phyloP scores from a whole-genome alignment of 2,329 filamentous ascomycete species.

The Exserohilum turcica region DNA sequence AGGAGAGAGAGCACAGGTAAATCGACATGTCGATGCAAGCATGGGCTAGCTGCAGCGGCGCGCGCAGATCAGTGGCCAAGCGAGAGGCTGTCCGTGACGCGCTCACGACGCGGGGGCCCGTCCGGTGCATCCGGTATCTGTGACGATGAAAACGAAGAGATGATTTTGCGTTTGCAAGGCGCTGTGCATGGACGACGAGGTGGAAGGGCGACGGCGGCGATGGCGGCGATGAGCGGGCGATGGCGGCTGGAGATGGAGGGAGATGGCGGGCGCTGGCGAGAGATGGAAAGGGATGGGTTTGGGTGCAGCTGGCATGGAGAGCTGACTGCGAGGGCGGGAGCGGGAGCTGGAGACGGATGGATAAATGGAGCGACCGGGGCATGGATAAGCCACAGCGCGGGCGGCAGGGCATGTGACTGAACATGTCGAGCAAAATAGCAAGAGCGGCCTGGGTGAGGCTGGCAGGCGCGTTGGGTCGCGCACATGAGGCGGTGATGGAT shows the following conservation, averaged over 20 bases:
- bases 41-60: conserved; percentile 38
- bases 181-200: neutral
- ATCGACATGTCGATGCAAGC: conserved; percentile 13
- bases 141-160: neutral
- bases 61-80: conserved; percentile 43
- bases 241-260: neutral
- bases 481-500: conserved; percentile 28
- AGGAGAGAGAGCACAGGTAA: neutral
- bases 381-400: conserved; percentile 19
- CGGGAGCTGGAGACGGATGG: too few relatives aligned
- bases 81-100: conserved; percentile 31
- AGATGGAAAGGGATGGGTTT: conserved; percentile 10
- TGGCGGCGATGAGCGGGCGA: too few relatives aligned
- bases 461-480: conserved; percentile 17
- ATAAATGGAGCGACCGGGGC: too few relatives aligned
- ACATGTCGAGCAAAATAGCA: neutral
- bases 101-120: conserved; percentile 28
- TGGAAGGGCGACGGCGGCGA: too few relatives aligned
- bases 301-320: conserved; percentile 4
- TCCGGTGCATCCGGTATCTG: conserved; percentile 19
- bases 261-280: too few relatives aligned
- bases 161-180: conserved; percentile 2
- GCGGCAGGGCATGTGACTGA: neutral
- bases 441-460: neutral
- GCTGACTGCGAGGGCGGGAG: too few relatives aligned